Percentiles rank a stretch among this genome's conserved stretches.
Evolutionary conservation across 169 alveolate genomes (phyloP).

Genomic region (Cyclospora cayetanensis): DNA sequence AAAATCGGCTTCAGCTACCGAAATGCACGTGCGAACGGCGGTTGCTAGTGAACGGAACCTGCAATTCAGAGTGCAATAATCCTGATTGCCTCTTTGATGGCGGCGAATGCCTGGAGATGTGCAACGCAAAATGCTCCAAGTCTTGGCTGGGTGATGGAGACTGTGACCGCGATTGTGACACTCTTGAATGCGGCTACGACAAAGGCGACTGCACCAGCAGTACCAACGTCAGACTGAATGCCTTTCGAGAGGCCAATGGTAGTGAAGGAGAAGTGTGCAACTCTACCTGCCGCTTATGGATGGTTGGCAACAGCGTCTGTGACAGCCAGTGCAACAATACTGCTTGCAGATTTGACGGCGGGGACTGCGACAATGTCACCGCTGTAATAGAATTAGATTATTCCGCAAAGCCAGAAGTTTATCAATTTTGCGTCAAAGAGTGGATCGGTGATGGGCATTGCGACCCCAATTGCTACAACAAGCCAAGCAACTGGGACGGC

Average conservation of each 20-base stretch:
- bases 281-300: conserved; percentile 77
- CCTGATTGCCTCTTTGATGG: conserved; percentile 79
- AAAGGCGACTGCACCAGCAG: conserved; percentile 78
- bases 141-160: conserved; percentile 83
- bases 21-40: conserved; percentile 74
- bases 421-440: conserved; percentile 77
- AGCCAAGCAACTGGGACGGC: conserved; percentile 70
- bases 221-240: conserved; percentile 15
- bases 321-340: conserved; percentile 76
- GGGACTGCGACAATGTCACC: conserved; percentile 79
- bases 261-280: conserved; percentile 65
- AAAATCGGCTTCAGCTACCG: conserved; percentile 70
- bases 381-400: conserved; percentile 78
- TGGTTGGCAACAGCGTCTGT: conserved; percentile 80
- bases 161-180: conserved; percentile 80
- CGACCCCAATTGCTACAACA: conserved; percentile 79
- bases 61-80: conserved; percentile 80
- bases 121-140: conserved; percentile 78
- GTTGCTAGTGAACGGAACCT: conserved; percentile 79
- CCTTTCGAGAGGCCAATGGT: not conserved
- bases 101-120: conserved; percentile 77
- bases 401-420: conserved; percentile 75
- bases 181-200: conserved; percentile 77
- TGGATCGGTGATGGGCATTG: conserved; percentile 83
- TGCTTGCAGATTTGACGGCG: conserved; percentile 76